These are phyloP conservation scores for Psilocybe cyanescens DNA, from an alignment of 768 basidiomycete genomes.

Conservation along the genomic window DNA sequence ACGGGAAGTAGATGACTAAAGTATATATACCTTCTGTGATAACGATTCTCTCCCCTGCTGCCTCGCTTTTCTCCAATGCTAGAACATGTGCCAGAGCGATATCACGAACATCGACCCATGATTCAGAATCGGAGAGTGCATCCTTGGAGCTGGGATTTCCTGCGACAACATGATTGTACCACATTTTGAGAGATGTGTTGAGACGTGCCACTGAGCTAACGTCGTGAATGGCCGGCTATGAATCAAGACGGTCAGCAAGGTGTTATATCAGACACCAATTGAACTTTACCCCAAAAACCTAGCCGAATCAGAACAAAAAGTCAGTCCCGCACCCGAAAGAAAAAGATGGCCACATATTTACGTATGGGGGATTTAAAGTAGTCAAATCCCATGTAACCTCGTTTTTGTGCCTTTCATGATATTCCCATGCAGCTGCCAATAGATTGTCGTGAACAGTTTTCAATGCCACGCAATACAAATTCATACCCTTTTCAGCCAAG, in stretches of 20 bases:
- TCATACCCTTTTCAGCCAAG: slow-evolving; percentile 61
- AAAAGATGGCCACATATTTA: neutral
- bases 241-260: neutral
- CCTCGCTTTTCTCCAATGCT: slow-evolving; percentile 52
- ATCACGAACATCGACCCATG: slow-evolving; percentile 60
- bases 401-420: slow-evolving; percentile 43
- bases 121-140: slow-evolving; percentile 14
- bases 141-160: slow-evolving; percentile 21
- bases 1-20: neutral
- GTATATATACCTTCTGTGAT: slow-evolving; percentile 33
- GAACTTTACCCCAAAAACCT: slow-evolving; percentile 14
- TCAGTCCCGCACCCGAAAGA: neutral
- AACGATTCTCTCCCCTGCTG: slow-evolving; percentile 61
- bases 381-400: slow-evolving; percentile 53
- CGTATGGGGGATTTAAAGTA: slow-evolving; percentile 46
- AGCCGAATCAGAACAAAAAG: slow-evolving; percentile 25
- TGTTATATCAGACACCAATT: neutral
- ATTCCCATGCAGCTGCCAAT: slow-evolving; percentile 43
- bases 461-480: neutral
- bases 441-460: neutral
- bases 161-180: slow-evolving; percentile 28
- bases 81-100: slow-evolving; percentile 56
- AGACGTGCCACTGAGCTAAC: slow-evolving; percentile 35
- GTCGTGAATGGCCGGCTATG: slow-evolving; percentile 47
- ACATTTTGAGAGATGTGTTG: slow-evolving; percentile 38